Evolutionary conservation across 192 early-diverging fungal species (phyloP), one percentile per base, ranked within the genome.

Genomic region (Glomus cerebriforme): DNA sequence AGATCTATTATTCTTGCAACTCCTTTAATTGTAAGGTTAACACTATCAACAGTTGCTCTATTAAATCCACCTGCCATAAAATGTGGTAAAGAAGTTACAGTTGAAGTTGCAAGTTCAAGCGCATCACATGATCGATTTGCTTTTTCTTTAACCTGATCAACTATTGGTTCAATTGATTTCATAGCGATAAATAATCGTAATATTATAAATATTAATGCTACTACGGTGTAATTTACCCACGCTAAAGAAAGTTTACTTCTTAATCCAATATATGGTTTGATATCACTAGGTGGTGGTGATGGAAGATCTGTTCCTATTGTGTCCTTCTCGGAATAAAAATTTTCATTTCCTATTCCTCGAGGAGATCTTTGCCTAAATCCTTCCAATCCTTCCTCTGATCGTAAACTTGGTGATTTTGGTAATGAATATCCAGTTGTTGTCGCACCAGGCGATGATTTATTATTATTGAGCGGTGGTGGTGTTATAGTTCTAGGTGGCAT

Each of bases 21-120:
- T 17, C 39, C 63, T 49, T 49, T 45, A 24, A 77, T 77, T 12
- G 76, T 31, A 17, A 77, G 43, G n/a, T 77, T 64, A 12, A 77
- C 27, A 29, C 26, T 32, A 19, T 64, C 76, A 64, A 67, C 26
- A 9, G 62, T 77, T 66, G 64, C 76, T 32, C 64, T 24, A 49
- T 77, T 77, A 58, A 77, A 77, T 37, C 76, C 76, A 49, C 39
- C 64, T 19, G 76, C 76, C 76, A 66, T 77, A 66, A 47, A 67
- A 34, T 77, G 76, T 29, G 76, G 76, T n/a, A 77, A 54, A 7
- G 76, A 77, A 15, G 39, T 47, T 59, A 77, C 34, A 22, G 76
- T 67, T 24, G 76, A 77, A 2, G 76, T 49, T 49, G 76, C 64
- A 3, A 67, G 13, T 77, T 77, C 76, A 12, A 77, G 63, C 2